Evolutionary conservation across 805 yeast genomes (phyloP), one percentile per base, ranked within the genome.

Genomic region (Teunomyces atbi): DNA sequence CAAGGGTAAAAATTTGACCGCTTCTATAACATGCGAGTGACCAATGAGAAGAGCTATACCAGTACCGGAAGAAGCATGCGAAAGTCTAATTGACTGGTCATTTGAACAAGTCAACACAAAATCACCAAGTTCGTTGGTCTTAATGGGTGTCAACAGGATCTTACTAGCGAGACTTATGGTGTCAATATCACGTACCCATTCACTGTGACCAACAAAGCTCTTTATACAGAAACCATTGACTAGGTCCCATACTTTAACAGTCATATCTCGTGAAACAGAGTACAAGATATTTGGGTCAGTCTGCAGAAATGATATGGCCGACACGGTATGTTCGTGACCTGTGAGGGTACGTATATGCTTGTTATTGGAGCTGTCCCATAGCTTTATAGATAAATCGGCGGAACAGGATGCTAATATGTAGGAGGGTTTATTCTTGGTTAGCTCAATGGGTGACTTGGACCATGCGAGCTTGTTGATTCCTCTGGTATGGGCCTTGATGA

Each of bases 241-340:
- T 5, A 84, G 58, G 62, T 86, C 86, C 91, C 91, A 86, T 2
- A 81, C 56, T 54, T 76, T 82, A 5, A 84, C 74, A 1, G 83
- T 60, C 6, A 69, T 71, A 57, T 86, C 92, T 47, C 91, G 68
- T 1, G 89, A 83, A 26, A 82, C 81, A 10, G 85, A 78, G 45
- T 83, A 78, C 13, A 84, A 59, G 12, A 71, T 71, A 21, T 68
- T 65, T 2, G 82, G 77, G 28, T 75, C 67, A 4, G 69, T 58
- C 3, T 59, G 64, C 15, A 81, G 74, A 59, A 86, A 83, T 11
- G 69, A 66, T 6, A 88, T 69, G 0, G 79, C 68, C 0, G 96
- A 86, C 0, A 91, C 82, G 1, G 94, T 80, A 61, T 91, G 96
- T 49, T 89, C 95, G 65, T 91, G 98, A 10, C 97, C 97, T 0